Base-by-base conservation (phyloP, 352 stramenopile genomes). In the Phytophthora idaei region DNA sequence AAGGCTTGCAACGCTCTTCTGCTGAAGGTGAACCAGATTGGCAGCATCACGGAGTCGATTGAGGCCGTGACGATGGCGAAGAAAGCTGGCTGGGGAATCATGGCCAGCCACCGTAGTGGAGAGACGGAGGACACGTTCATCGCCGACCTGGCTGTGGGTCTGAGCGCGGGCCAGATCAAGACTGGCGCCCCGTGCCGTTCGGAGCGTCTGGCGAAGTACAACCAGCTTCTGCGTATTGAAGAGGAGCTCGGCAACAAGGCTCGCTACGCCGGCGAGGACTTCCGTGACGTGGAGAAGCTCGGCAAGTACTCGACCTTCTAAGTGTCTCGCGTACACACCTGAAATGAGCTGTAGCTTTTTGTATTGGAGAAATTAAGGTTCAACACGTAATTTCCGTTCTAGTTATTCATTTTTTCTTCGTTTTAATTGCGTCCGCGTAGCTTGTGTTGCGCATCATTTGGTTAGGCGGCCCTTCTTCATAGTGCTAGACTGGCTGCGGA, bases 61-160 rank as follows among this genome's bases (percentile, higher is more conserved):
- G 92, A 98, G 76, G 98, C 98, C 62, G 98, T 99, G 68, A 99
- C 97, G 66, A 95, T 98, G 82, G 95, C 98, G 31, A 99, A 99
- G 93, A 94, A 99, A 81, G 96, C 93, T 32, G 98, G 98, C 73
- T 99, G 98, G 98, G 98, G 93, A 57, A 95, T 98, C 69, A 99
- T 99, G 98, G 98, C 96, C 46, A 98, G 89, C 73, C 98, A 99
- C 84, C 92, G 98, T 67, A 98, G 89, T 66, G 98, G 98, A 71
- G 98, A 99, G 83, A 99, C 98, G 10, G 98, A 99, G 83, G 98
- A 99, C 87, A 97, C 94, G 61, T 99, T 99, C 90, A 99, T 99
- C 84, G 98, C 98, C 36, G 98, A 99, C 81, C 85, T 99, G 54
- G 97, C 98, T 32, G 98, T 99, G 61, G 98, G 98, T 73, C 81